Evolutionary conservation across 2,329 filamentous ascomycete genomes (phyloP).

Genomic region (Aspergillus sp.): DNA sequence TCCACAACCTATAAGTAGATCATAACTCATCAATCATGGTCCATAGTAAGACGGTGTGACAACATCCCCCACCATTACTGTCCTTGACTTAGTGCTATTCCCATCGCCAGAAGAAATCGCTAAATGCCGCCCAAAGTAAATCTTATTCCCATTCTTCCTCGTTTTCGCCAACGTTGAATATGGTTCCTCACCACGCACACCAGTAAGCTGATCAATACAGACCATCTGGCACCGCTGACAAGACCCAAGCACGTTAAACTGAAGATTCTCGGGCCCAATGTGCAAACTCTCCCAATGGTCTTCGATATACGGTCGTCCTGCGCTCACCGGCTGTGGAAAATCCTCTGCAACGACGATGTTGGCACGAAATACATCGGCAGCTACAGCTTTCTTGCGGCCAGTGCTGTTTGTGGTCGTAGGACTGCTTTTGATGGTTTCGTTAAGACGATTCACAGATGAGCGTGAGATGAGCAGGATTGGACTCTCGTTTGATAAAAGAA

Average conservation of each 20-base stretch:
- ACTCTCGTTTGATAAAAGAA: constrained; percentile 88
- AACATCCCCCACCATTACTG: constrained; percentile 44
- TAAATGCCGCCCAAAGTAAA: constrained; percentile 84
- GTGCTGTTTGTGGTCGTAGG: constrained; percentile 26
- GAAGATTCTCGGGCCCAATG: constrained; percentile 55
- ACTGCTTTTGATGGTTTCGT: constrained; percentile 66
- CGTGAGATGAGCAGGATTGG: constrained; percentile 83
- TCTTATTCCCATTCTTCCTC: constrained; percentile 76
- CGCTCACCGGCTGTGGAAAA: constrained; percentile 44
- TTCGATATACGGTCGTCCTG: constrained; percentile 69
- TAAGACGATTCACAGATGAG: constrained; percentile 76
- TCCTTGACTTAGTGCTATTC: constrained; percentile 21
- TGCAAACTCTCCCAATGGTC: constrained; percentile 71
- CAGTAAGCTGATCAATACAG: constrained; percentile 84
- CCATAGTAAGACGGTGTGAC: constrained; percentile 34
- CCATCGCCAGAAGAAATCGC: constrained; percentile 39
- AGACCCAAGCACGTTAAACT: constrained; percentile 68
- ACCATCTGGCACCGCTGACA: constrained; percentile 96
- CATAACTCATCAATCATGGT: constrained; percentile 9
- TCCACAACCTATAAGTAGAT: not conserved
- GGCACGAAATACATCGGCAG: constrained; percentile 77
- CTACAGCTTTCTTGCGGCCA: constrained; percentile 55
- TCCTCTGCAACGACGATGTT: constrained; percentile 75
- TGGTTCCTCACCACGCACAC: constrained; percentile 76
- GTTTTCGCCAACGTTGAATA: constrained; percentile 88